Conservation (phyloP, 148 eudicot genomes). For the Persicaria tinctoria region DNA sequence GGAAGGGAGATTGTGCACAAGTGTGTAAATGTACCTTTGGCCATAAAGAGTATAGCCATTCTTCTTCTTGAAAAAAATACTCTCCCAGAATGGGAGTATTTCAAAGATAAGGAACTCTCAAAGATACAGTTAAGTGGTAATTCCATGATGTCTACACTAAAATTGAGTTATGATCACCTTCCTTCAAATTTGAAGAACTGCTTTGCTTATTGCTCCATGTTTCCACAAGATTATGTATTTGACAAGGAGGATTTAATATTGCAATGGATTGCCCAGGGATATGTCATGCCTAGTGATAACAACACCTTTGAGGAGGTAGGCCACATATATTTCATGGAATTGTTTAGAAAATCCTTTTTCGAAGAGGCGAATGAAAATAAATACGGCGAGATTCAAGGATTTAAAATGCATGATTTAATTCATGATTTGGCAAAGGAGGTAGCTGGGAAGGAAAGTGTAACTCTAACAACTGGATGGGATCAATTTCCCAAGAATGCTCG, state of each 20-base stretch:
- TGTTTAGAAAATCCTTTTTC: no score
- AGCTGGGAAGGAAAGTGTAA: neutral
- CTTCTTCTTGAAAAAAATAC: neutral
- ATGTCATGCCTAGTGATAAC: neutral
- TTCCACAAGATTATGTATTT: neutral
- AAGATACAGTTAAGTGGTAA: neutral
- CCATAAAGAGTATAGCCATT: neutral
- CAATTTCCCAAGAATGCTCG: neutral
- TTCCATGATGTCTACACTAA: neutral
- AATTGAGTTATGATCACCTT: constrained; percentile 8
- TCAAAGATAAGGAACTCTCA: neutral
- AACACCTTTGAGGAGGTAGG: neutral
- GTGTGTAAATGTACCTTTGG: neutral
- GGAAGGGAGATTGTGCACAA: neutral
- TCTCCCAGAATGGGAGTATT: neutral
- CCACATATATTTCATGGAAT: neutral
- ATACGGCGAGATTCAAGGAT: no score
- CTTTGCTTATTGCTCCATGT: constrained; percentile 12
- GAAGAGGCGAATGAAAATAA: no score
- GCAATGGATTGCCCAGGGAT: constrained; percentile 9
- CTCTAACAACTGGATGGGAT: neutral
- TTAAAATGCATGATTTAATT: no score
- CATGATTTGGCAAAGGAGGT: neutral
- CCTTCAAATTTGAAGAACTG: neutral
- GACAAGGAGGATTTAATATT: neutral